Percentiles rank a stretch among this genome's conserved stretches.
Conservation (phyloP, 768 basidiomycete species). For the Mycena galopus region DNA sequence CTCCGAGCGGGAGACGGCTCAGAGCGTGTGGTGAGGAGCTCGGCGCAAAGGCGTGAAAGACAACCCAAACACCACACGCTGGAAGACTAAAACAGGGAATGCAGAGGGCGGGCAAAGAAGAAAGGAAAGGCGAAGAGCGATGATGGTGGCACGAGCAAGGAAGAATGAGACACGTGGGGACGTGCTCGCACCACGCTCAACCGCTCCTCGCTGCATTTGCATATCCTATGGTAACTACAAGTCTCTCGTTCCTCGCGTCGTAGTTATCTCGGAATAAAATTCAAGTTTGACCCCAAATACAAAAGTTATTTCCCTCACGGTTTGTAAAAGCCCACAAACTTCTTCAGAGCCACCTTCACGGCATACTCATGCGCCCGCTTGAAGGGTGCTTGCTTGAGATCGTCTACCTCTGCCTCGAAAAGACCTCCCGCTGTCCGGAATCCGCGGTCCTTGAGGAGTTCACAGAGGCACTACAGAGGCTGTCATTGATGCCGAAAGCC, state of each 20-base stretch:
- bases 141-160: no score
- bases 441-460: neutral
- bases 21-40: no score
- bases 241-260: neutral
- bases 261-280: neutral
- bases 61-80: no score
- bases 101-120: no score
- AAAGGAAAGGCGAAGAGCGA: neutral
- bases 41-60: no score
- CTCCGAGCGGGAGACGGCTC: no score
- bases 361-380: neutral
- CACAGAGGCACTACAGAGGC: no score
- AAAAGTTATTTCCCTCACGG: no score
- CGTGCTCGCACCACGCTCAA: neutral
- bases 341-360: neutral
- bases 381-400: neutral
- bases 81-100: no score
- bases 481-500: no score
- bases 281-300: no score
- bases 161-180: neutral
- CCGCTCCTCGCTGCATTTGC: neutral
- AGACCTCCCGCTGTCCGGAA: neutral
- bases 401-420: neutral
- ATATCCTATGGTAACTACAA: neutral
- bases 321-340: no score